A percentile compares a stretch with the other conserved stretches of the same genome.
phyloP scores from a whole-genome alignment of 1,284 basidiomycete genomes.

The Cryptococcus sp. region DNA sequence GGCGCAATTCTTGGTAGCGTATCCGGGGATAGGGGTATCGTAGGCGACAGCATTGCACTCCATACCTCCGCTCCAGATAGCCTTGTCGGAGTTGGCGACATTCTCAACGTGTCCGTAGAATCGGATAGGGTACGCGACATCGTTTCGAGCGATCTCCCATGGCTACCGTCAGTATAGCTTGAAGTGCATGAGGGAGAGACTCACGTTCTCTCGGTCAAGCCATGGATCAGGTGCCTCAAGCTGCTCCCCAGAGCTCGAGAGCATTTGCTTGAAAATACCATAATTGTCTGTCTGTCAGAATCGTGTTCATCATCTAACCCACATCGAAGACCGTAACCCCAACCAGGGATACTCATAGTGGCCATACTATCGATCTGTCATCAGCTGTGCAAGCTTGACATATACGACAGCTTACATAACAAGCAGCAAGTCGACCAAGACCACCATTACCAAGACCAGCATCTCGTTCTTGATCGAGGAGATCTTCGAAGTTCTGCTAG shows the following conservation, averaged over 20 bases:
- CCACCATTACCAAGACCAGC: slow-evolving; percentile 79
- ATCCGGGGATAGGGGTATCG: slow-evolving; percentile 85
- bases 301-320: slow-evolving; percentile 11
- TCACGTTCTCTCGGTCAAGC: slow-evolving; percentile 74
- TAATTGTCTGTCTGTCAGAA: slow-evolving; percentile 58
- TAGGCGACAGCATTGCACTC: slow-evolving; percentile 87
- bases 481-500: slow-evolving; percentile 64
- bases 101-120: slow-evolving; percentile 80
- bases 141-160: slow-evolving; percentile 67
- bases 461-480: slow-evolving; percentile 80
- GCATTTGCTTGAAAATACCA: slow-evolving; percentile 90
- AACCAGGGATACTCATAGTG: slow-evolving; percentile 73
- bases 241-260: slow-evolving; percentile 66
- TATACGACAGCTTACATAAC: slow-evolving; percentile 59
- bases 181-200: slow-evolving; percentile 1
- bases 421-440: slow-evolving; percentile 85
- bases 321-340: slow-evolving; percentile 77
- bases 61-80: slow-evolving; percentile 79
- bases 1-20: slow-evolving; percentile 49
- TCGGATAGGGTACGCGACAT: slow-evolving; percentile 65
- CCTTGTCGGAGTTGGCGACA: slow-evolving; percentile 58
- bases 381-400: slow-evolving; percentile 1
- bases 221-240: slow-evolving; percentile 90
- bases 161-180: slow-evolving; percentile 5
- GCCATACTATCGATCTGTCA: slow-evolving; percentile 52